Evolutionary conservation across 495 filamentous ascomycete genomes (phyloP), one percentile per base, ranked within the genome.

Genomic region (Talaromyces nanjingensis): DNA sequence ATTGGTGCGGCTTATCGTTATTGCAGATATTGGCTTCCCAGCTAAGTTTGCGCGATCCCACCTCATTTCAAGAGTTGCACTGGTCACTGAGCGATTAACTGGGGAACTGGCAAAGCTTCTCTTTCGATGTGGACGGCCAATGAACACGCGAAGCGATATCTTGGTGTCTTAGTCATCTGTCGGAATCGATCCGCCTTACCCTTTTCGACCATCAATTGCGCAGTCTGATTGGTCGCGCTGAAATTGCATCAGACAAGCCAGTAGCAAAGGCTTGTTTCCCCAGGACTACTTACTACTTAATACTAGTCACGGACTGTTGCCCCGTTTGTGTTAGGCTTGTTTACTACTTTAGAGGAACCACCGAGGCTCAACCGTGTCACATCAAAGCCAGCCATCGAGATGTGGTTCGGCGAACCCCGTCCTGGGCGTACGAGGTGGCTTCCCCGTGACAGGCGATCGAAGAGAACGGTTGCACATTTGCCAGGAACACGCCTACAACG

Each of bases 21-120:
- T 25, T 22, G 18, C 18, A 25, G 8, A 42, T 42, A 42, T 14
- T 42, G 1, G 37, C 37, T 42, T 54, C 14, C 7, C 18, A 54
- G 18, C 49, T 54, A 54, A 22, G 49, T 54, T 54, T 54, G 49
- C 49, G 24, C 49, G 49, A 54, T 54, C 49, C 49, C 49, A 54
- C 49, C 18, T 54, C 49, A 54, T 11, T 54, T 54, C 24, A 22
- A 25, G 49, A 25, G 49, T 22, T 25, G 18, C 18, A 54, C 18
- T 54, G 18, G 22, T 24, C 22, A 24, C 22, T 24, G 22, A 24
- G 22, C 22, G 22, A 45, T 37, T 20, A 25, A 5, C 22, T 12
- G 57, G 16, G 54, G 18, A 60, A 29, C 11, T 18, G 39, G 14
- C 22, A 24, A 60, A 45, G 37, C 45, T 49, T 49, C 42, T 18